Evolutionary conservation across 805 yeast genomes (phyloP).

Genomic region (Ogataea pini): DNA sequence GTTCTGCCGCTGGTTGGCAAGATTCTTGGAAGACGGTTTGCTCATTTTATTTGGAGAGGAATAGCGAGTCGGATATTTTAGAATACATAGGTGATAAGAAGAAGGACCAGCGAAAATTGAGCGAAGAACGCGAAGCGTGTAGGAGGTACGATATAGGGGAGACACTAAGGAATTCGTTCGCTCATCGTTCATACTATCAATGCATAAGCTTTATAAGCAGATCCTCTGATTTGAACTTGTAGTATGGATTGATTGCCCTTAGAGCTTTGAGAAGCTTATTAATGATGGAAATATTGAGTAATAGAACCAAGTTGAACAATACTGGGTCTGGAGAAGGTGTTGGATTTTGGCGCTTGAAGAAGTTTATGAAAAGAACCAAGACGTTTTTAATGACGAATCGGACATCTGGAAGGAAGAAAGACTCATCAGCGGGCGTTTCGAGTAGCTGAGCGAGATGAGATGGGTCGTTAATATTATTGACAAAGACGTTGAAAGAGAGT

Average conservation of each 20-base stretch:
- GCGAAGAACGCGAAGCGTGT: too few relatives aligned
- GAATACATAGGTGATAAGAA: background rate
- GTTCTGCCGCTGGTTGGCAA: slow-evolving; percentile 68
- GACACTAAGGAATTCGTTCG: too few relatives aligned
- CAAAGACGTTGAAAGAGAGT: slow-evolving; percentile 31
- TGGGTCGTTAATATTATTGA: slow-evolving; percentile 24
- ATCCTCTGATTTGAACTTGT: slow-evolving; percentile 20
- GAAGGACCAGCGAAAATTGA: too few relatives aligned
- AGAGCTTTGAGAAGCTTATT: slow-evolving; percentile 33
- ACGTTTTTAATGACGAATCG: slow-evolving; percentile 33
- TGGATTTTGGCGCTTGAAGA: slow-evolving; percentile 19
- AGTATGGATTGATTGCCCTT: slow-evolving; percentile 24
- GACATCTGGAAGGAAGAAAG: slow-evolving; percentile 30
- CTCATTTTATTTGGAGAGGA: slow-evolving; percentile 39
- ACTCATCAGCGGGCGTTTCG: slow-evolving; percentile 6
- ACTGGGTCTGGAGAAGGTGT: slow-evolving; percentile 12
- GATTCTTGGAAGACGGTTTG: slow-evolving; percentile 61
- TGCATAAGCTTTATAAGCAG: slow-evolving; percentile 18
- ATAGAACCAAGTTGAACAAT: slow-evolving; percentile 23
- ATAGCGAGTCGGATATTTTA: slow-evolving; percentile 24
- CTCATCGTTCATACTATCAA: background rate
- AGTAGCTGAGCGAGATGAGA: slow-evolving; percentile 5
- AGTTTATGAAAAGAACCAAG: slow-evolving; percentile 27
- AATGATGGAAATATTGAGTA: slow-evolving; percentile 32
- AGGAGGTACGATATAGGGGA: too few relatives aligned